Evolutionary conservation across 352 stramenopile genomes (phyloP).

Genomic region (Phytophthora litchii): DNA sequence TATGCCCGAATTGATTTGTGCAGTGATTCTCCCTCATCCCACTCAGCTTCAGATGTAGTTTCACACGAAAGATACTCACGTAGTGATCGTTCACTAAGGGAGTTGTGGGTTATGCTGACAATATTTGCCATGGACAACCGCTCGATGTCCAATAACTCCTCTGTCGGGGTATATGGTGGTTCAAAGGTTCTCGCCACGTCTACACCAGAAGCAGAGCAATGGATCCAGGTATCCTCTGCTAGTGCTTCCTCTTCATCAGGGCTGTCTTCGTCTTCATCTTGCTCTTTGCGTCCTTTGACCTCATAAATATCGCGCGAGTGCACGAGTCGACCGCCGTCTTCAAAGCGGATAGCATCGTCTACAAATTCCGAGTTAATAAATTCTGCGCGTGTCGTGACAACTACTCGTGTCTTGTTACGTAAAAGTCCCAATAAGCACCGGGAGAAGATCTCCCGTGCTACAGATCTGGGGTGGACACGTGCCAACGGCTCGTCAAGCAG

Average conservation of each 20-base stretch:
- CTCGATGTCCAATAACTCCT: constrained; percentile 20
- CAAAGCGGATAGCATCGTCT: constrained; percentile 59
- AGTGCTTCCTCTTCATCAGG: constrained; percentile 33
- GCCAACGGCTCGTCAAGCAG: constrained; percentile 69
- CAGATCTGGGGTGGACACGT: constrained; percentile 53
- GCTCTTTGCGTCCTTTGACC: constrained; percentile 20
- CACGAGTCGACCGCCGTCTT: constrained; percentile 48
- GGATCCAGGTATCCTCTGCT: constrained; percentile 22
- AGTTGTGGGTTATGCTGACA: constrained; percentile 31
- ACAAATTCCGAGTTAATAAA: constrained; percentile 72
- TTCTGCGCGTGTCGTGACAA: constrained; percentile 73
- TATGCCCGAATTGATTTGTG: constrained; percentile 47
- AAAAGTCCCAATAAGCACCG: constrained; percentile 75
- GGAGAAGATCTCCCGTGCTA: constrained; percentile 86
- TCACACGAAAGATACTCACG: constrained; percentile 39
- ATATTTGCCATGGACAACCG: constrained; percentile 53
- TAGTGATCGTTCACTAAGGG: constrained; percentile 30
- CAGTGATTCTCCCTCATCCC: constrained; percentile 21
- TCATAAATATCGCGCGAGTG: constrained; percentile 52
- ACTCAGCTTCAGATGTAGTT: constrained; percentile 26
- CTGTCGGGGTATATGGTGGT: constrained; percentile 16
- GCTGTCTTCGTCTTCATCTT: constrained; percentile 25
- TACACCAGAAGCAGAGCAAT: constrained; percentile 45
- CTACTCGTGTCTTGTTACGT: constrained; percentile 65
- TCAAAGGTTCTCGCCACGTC: constrained; percentile 11